Evolutionary conservation across 805 yeast species (phyloP).

Genomic region (Suhomyces sp.): DNA sequence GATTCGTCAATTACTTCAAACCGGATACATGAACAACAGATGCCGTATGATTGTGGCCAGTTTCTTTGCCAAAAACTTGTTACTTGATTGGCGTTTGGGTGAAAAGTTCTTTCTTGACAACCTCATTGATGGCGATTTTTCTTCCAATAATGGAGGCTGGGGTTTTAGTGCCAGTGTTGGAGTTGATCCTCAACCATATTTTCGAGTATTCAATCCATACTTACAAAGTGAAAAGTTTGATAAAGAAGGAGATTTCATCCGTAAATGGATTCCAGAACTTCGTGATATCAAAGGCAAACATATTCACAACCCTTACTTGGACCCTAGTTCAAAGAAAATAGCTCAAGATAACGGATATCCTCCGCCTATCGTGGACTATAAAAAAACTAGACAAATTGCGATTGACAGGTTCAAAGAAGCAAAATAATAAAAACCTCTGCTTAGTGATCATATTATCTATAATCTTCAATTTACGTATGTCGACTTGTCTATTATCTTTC

Average conservation of each 20-base stretch:
- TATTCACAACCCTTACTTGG: slow-evolving; percentile 36
- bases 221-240: slow-evolving; percentile 51
- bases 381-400: slow-evolving; percentile 41
- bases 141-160: slow-evolving; percentile 61
- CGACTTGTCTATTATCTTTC: neutral
- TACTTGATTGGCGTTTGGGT: slow-evolving; percentile 57
- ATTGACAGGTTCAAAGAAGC: slow-evolving; percentile 42
- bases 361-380: slow-evolving; percentile 45
- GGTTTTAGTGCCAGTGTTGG: slow-evolving; percentile 54
- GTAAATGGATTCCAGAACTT: slow-evolving; percentile 52
- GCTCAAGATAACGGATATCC: slow-evolving; percentile 38
- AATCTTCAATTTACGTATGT: no score
- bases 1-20: slow-evolving; percentile 51
- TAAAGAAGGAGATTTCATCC: slow-evolving; percentile 45
- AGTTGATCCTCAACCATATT: slow-evolving; percentile 57
- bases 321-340: slow-evolving; percentile 10
- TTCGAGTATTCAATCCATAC: slow-evolving; percentile 53
- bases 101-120: slow-evolving; percentile 50
- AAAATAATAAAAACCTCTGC: slow-evolving; percentile 10
- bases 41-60: slow-evolving; percentile 55
- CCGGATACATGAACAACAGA: slow-evolving; percentile 56
- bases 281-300: slow-evolving; percentile 25
- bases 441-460: no score
- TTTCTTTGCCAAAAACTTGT: slow-evolving; percentile 49
- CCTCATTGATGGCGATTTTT: slow-evolving; percentile 52